Evolutionary conservation across 345 rosid genomes (phyloP).

Genomic region (Aegle marmelos): DNA sequence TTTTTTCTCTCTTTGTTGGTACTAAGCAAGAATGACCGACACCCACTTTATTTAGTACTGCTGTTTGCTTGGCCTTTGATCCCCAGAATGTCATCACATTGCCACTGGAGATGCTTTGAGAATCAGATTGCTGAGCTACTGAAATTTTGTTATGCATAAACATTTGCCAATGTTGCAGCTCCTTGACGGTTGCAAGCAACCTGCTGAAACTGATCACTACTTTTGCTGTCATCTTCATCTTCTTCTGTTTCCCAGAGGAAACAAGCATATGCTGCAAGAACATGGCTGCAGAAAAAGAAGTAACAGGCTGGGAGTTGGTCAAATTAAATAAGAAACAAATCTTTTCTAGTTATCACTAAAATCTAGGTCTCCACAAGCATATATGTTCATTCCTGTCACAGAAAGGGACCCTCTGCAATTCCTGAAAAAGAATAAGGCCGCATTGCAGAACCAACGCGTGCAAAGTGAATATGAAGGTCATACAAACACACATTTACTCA

Average conservation of each 20-base stretch:
- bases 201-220: constrained; percentile 15
- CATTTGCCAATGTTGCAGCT: constrained; percentile 4
- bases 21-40: neutral
- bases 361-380: too few relatives aligned
- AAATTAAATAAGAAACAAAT: too few relatives aligned
- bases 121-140: neutral
- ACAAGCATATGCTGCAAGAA: constrained; percentile 72
- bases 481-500: neutral
- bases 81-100: neutral
- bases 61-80: neutral
- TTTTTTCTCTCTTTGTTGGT: too few relatives aligned
- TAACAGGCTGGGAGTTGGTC: neutral
- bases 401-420: neutral
- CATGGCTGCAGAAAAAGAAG: constrained; percentile 40
- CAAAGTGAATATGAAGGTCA: neutral
- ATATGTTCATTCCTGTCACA: too few relatives aligned
- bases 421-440: neutral
- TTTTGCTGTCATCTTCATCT: constrained; percentile 11
- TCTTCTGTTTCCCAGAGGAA: constrained; percentile 68
- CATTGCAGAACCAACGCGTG: neutral
- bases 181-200: constrained; percentile 1
- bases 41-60: neutral
- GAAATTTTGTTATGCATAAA: neutral
- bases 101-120: neutral
- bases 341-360: neutral